Conservation (phyloP, 495 filamentous ascomycete species). For the Extremus antarcticus region DNA sequence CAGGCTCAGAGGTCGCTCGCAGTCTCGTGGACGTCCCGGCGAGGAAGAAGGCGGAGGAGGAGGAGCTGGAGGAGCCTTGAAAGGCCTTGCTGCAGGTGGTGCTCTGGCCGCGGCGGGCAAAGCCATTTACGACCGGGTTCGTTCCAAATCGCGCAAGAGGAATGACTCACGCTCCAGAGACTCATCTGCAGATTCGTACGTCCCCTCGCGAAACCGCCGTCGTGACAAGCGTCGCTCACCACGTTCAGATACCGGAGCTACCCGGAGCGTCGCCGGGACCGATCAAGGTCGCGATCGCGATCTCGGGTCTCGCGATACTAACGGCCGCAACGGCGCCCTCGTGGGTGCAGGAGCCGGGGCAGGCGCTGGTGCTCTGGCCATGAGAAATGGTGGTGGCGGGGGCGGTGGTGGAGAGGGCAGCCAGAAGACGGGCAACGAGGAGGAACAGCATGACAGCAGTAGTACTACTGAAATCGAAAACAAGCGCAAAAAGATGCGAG, state of each 20-base stretch:
- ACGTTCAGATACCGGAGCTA: constrained; percentile 19
- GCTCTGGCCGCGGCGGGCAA: constrained; percentile 72
- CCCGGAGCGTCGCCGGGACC: constrained; percentile 11
- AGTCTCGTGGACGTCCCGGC: constrained; percentile 35
- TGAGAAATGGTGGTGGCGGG: background rate
- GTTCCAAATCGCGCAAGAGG: constrained; percentile 45
- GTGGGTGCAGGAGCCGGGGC: constrained; percentile 9
- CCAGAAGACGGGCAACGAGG: background rate
- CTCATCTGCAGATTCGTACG: constrained; percentile 46
- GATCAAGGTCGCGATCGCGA: constrained; percentile 16
- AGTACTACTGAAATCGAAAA: constrained; percentile 70
- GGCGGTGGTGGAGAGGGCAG: background rate
- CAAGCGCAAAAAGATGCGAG: constrained; percentile 63
- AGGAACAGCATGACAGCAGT: constrained; percentile 27
- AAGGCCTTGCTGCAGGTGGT: constrained; percentile 62
- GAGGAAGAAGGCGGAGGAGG: constrained; percentile 11
- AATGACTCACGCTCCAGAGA: constrained; percentile 29
- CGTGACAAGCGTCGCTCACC: constrained; percentile 21
- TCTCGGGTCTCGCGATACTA: constrained; percentile 6
- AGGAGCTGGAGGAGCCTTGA: constrained; percentile 40
- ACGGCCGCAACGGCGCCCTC: background rate
- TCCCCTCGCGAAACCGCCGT: constrained; percentile 35
- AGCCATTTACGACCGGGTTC: constrained; percentile 56
- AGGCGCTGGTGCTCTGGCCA: constrained; percentile 1
- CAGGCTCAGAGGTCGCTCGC: constrained; percentile 27